Conservation (phyloP, 352 stramenopile genomes). For the Globisporangium carolinianum region DNA sequence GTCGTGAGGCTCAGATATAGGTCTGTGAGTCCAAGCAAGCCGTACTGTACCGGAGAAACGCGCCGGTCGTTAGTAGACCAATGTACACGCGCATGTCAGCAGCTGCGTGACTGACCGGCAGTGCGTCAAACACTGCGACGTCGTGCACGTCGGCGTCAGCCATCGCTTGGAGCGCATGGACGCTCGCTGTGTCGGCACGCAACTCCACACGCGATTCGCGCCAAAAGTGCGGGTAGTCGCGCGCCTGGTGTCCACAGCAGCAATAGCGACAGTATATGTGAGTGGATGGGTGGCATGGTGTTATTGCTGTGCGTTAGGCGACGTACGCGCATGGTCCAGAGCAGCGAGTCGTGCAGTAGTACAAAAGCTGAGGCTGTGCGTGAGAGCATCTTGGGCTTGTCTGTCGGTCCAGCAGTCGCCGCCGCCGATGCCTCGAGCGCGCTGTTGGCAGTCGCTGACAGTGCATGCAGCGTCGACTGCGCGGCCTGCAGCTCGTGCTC, state of each 20-base stretch:
- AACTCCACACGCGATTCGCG: constrained; percentile 25
- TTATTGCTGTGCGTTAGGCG: neutral
- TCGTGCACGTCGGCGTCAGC: constrained; percentile 9
- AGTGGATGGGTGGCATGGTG: neutral
- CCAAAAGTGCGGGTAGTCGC: constrained; percentile 40
- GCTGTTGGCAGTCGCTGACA: neutral
- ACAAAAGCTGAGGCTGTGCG: constrained; percentile 7
- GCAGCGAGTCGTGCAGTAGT: constrained; percentile 7
- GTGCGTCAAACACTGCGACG: constrained; percentile 18
- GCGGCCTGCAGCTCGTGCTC: constrained; percentile 5
- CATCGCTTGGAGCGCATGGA: constrained; percentile 30
- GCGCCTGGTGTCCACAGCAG: constrained; percentile 17
- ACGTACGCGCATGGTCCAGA: constrained; percentile 9
- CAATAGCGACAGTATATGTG: neutral
- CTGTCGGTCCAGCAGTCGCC: neutral
- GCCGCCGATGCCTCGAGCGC: neutral
- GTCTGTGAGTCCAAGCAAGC: neutral
- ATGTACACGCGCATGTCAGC: constrained; percentile 10
- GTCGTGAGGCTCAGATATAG: too few relatives aligned
- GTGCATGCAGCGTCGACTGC: neutral
- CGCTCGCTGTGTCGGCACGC: constrained; percentile 19
- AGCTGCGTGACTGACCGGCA: constrained; percentile 1
- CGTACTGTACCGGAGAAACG: constrained; percentile 28
- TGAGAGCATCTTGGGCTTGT: constrained; percentile 13
- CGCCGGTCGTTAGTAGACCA: constrained; percentile 28